Conservation (phyloP, 176 grass and related monocot genomes). For the Dactylis glomerata region DNA sequence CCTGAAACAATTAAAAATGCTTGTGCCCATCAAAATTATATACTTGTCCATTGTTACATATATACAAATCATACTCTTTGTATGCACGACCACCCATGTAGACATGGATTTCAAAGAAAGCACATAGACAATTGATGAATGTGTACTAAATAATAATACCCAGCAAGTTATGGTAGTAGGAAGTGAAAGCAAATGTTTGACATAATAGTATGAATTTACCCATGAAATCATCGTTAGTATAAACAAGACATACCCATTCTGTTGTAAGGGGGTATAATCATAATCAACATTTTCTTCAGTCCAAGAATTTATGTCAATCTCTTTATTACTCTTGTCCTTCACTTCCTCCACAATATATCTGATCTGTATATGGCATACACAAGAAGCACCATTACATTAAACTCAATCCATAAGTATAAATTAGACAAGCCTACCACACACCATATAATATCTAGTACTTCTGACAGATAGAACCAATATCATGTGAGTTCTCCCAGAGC, state of each 20-base stretch:
- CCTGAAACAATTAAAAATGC: constrained; percentile 32
- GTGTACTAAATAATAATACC: not conserved
- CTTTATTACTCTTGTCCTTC: constrained; percentile 67
- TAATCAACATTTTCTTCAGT: constrained; percentile 28
- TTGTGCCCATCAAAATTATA: not conserved
- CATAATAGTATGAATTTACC: constrained; percentile 10
- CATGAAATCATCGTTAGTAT: not conserved
- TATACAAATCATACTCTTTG: constrained; percentile 14
- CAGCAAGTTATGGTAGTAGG: not conserved
- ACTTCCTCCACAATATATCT: constrained; percentile 73
- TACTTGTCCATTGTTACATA: not conserved
- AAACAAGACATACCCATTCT: constrained; percentile 57
- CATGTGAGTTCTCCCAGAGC: constrained; percentile 2
- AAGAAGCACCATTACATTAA: constrained; percentile 10
- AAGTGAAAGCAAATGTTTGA: not conserved
- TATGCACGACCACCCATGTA: not conserved
- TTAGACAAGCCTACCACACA: constrained; percentile 20
- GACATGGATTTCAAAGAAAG: constrained; percentile 8
- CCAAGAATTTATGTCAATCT: constrained; percentile 52
- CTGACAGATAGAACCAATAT: not conserved
- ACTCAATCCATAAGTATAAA: not conserved
- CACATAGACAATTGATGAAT: not conserved
- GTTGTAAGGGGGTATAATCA: constrained; percentile 51
- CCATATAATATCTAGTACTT: not conserved
- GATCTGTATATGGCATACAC: constrained; percentile 40